Evolutionary conservation across 2,329 filamentous ascomycete species (phyloP).

Genomic region (Stemphylium beticola): DNA sequence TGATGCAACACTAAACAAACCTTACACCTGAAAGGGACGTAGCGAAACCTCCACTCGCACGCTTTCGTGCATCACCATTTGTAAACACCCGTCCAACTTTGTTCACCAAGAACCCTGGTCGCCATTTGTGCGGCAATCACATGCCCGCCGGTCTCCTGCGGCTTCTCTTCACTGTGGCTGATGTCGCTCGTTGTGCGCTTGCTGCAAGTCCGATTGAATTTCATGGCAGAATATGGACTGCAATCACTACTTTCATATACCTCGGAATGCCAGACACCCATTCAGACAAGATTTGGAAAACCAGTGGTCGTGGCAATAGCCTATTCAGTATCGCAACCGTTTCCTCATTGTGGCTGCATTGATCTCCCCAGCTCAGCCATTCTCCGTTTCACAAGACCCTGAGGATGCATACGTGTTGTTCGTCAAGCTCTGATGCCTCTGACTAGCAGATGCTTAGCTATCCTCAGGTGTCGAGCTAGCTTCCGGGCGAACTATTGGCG

Average conservation of each 20-base stretch:
- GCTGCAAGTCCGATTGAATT: background rate
- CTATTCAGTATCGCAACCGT: background rate
- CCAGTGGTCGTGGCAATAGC: background rate
- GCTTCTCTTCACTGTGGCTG: background rate
- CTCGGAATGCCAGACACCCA: background rate
- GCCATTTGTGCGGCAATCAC: conserved; percentile 5
- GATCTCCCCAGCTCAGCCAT: conserved; percentile 19
- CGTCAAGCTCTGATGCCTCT: conserved; percentile 34
- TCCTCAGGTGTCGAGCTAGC: conserved; percentile 1
- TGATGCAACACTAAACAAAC: conserved; percentile 39
- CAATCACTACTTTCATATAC: background rate
- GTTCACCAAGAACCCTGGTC: conserved; percentile 3
- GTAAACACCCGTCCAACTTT: conserved; percentile 16
- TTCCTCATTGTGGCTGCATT: conserved; percentile 6
- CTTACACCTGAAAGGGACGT: conserved; percentile 21
- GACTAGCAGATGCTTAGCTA: conserved; percentile 30
- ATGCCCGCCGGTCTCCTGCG: conserved; percentile 4
- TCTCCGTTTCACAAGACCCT: conserved; percentile 29
- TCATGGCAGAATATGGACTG: background rate
- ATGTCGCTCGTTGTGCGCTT: background rate
- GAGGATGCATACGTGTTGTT: conserved; percentile 23
- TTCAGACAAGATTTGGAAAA: too few species aligned
- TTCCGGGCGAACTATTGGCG: background rate
- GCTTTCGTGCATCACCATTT: conserved; percentile 22
- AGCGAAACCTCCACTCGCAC: conserved; percentile 30